Percentiles rank a stretch among this genome's conserved stretches.
Conservation (phyloP, 805 yeast genomes). For the Priceomyces carsonii region DNA sequence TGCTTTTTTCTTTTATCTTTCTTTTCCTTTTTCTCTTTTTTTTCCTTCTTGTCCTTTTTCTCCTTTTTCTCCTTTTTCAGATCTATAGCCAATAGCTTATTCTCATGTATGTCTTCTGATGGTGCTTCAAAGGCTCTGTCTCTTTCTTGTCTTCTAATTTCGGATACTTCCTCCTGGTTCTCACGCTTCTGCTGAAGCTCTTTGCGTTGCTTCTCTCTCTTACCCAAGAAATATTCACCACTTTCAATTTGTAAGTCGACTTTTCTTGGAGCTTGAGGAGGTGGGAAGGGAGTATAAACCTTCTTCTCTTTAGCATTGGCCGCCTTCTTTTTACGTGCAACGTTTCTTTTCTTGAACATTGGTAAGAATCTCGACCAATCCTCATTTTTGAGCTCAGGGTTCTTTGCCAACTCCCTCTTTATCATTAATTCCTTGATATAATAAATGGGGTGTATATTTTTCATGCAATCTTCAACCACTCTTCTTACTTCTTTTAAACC, state of each 20-base stretch:
- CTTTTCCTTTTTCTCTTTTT: slow-evolving; percentile 28
- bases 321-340: slow-evolving; percentile 90
- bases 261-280: slow-evolving; percentile 95
- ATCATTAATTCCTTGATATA: slow-evolving; percentile 97
- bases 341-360: slow-evolving; percentile 93
- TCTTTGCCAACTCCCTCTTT: slow-evolving; percentile 90
- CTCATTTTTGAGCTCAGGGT: slow-evolving; percentile 92
- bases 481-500: slow-evolving; percentile 91
- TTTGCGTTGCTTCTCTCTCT: slow-evolving; percentile 74
- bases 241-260: slow-evolving; percentile 95
- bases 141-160: slow-evolving; percentile 66
- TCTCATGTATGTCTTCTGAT: slow-evolving; percentile 62
- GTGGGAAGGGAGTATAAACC: slow-evolving; percentile 98
- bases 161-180: slow-evolving; percentile 71
- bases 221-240: slow-evolving; percentile 95
- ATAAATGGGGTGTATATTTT: slow-evolving; percentile 94
- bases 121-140: slow-evolving; percentile 85
- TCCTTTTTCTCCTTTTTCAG: slow-evolving; percentile 20
- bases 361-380: slow-evolving; percentile 98
- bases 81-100: slow-evolving; percentile 26
- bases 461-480: slow-evolving; percentile 97
- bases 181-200: slow-evolving; percentile 75
- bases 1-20: no score
- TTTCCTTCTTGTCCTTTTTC: slow-evolving; percentile 29
- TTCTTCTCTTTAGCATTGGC: slow-evolving; percentile 70